Percentiles rank a stretch among this genome's conserved stretches.
Evolutionary conservation across 2,329 filamentous ascomycete genomes (phyloP).

Genomic region (Trichoderma koningiopsis): DNA sequence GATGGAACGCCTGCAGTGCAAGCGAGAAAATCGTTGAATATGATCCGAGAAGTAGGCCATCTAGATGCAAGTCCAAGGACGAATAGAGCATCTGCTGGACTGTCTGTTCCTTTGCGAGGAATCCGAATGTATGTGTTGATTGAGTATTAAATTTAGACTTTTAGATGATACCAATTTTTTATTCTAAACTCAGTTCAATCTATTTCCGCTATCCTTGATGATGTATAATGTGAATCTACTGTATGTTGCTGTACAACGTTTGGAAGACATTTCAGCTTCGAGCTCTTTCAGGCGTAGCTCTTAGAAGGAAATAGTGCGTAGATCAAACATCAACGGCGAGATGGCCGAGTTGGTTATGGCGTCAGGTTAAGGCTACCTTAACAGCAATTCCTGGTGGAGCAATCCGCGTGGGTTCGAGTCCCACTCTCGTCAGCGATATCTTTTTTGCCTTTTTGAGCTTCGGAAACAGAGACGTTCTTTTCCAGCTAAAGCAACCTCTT

Average conservation of each 20-base stretch:
- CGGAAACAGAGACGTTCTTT: too few relatives aligned
- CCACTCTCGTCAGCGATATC: constrained; percentile 27
- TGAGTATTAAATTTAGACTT: neutral
- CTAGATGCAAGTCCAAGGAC: neutral
- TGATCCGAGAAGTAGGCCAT: neutral
- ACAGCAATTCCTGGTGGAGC: constrained; percentile 29
- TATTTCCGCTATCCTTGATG: neutral
- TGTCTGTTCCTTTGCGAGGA: neutral
- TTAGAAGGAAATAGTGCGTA: neutral
- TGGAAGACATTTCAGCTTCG: neutral
- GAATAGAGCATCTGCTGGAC: neutral
- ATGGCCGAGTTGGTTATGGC: constrained; percentile 29
- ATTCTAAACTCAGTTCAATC: neutral
- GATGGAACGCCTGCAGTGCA: constrained; percentile 24
- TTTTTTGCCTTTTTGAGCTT: neutral
- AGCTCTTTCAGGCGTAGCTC: neutral
- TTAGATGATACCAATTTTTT: neutral
- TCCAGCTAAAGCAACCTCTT: neutral
- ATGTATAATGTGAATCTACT: neutral
- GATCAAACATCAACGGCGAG: constrained; percentile 7
- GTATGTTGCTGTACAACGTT: neutral
- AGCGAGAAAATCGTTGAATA: neutral
- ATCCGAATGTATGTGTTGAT: neutral
- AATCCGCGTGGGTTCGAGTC: constrained; percentile 29
- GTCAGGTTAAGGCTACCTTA: constrained; percentile 29